Evolutionary conservation across 495 filamentous ascomycete species (phyloP), one percentile per base, ranked within the genome.

Genomic region (Pyronema omphalodes): DNA sequence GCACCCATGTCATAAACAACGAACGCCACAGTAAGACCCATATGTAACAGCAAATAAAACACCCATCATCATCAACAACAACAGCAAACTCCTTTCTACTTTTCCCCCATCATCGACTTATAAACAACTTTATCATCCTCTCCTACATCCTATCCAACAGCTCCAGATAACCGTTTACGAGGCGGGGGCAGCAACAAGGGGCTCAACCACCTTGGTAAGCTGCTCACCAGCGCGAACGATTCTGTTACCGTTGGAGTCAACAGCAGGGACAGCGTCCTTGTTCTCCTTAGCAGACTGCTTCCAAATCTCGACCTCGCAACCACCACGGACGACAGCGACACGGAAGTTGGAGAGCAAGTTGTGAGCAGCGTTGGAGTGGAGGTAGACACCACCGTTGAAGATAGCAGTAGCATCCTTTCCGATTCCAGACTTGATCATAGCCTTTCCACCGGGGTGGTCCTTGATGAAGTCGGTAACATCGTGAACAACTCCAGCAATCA

Each of bases 371-470:
- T 98, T 98, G 62, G 83, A 88, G 76, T 98, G 91, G 67, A 86
- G 83, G 74, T 98, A 98, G 55, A 98, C 83, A 71, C 91, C 91
- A 58, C 91, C 91, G 74, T 98, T 98, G 80, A 98, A 98, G 74
- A 94, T 93, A 64, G 88, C 88, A 9, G 91, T 95, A 52, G 91
- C 91, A 62, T 98, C 91, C 75, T 98, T 98, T 71, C 91, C 91
- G 44, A 98, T 78, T 45, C 83, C 88, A 17, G 84, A 87, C 56
- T 71, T 79, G 76, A 98, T 95, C 71, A 98, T 82, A 47, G 87
- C 83, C 75, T 88, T 89, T 66, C 91, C 91, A 76, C 91, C 91
- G 23, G 91, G 91, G 72, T 98, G 91, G 63, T 93, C 85, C 70
- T 88, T 85, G 74, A 95, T 88, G 74, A 98, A 98, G 62, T 86